Evolutionary conservation across 2,329 filamentous ascomycete species (phyloP).

Genomic region (Cryphonectria naterciae): DNA sequence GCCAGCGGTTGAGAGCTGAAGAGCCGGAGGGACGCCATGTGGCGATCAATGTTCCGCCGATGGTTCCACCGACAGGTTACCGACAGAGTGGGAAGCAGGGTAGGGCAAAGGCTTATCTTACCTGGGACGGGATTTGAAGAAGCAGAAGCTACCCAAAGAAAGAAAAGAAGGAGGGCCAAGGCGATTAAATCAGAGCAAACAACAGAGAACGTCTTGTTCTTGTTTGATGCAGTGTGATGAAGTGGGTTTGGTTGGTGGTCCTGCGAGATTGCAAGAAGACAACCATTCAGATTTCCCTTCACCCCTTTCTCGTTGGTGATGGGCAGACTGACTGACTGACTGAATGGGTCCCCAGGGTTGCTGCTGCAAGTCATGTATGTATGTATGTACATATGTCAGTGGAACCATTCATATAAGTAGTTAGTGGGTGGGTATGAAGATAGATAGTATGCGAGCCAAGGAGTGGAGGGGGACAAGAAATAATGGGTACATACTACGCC

Average conservation of each 20-base stretch:
- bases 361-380: neutral
- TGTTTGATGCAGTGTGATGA: neutral
- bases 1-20: conserved; percentile 7
- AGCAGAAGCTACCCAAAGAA: neutral
- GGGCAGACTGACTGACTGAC: neutral
- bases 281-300: too few species aligned
- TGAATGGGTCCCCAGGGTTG: neutral
- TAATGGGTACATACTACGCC: neutral
- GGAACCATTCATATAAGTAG: neutral
- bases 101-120: neutral
- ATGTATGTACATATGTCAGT: neutral
- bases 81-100: conserved; percentile 7
- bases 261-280: neutral
- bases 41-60: conserved; percentile 3
- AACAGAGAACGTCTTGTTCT: neutral
- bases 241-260: neutral
- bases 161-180: neutral
- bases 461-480: neutral
- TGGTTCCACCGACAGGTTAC: neutral
- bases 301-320: neutral
- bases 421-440: neutral
- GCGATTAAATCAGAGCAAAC: neutral
- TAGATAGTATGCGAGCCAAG: too few species aligned
- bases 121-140: neutral
- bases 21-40: conserved; percentile 5